Conservation (phyloP, 768 basidiomycete genomes). For the Tephrocybe sp. region DNA sequence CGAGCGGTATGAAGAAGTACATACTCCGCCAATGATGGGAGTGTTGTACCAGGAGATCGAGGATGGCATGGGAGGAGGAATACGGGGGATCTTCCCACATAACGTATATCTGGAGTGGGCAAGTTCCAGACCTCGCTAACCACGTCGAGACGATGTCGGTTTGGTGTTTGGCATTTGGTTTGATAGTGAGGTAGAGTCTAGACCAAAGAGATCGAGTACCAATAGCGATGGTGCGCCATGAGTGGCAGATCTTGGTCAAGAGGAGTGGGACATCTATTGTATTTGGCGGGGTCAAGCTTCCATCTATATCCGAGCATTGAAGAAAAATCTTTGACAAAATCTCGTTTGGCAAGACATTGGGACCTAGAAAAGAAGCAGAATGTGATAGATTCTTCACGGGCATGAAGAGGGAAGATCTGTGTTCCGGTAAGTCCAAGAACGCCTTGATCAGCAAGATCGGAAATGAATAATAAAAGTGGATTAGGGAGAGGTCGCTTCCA, state of each 20-base stretch:
- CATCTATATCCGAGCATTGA: constrained; percentile 30
- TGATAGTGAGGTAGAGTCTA: constrained; percentile 29
- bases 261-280: constrained; percentile 37
- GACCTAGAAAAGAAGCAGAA: constrained; percentile 9
- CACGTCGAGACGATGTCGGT: constrained; percentile 18
- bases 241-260: constrained; percentile 35
- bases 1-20: constrained; percentile 20
- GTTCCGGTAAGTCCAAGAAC: constrained; percentile 6
- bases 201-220: constrained; percentile 39
- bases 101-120: constrained; percentile 21
- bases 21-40: constrained; percentile 19
- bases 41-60: constrained; percentile 19
- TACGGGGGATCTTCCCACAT: constrained; percentile 20
- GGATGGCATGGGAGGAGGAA: constrained; percentile 17
- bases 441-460: constrained; percentile 16
- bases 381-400: background rate
- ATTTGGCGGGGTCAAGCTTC: constrained; percentile 29
- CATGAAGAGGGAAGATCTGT: constrained; percentile 6
- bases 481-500: background rate
- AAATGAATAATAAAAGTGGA: background rate
- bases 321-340: constrained; percentile 41
- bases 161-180: constrained; percentile 17
- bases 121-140: constrained; percentile 19
- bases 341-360: constrained; percentile 30
- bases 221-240: constrained; percentile 39